Base-by-base conservation (phyloP, 495 filamentous ascomycete species). In the Lasiosphaeria miniovina region DNA sequence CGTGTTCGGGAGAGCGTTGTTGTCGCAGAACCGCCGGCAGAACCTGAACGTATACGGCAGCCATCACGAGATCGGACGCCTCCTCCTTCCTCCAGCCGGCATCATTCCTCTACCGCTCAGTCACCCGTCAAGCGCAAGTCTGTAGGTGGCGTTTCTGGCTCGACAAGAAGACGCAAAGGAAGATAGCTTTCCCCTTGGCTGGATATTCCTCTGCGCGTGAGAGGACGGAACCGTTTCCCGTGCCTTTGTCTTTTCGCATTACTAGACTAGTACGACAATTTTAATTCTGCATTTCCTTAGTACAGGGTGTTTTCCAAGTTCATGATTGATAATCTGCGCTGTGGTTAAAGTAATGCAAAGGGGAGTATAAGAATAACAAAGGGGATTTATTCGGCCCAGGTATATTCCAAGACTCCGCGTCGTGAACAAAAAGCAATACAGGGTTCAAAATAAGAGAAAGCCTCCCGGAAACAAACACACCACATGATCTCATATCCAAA, bases 41-140 rank as follows among this genome's bases (percentile, higher is more conserved):
- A 69, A 31, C 58, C 52, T 8, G 66, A 62, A n/a, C 65, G 51
- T 24, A 64, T 70, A 36, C 65, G 63, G 41, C 60, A 55, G 34
- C 34, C 57, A 3, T 63, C 63, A n/a, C 57, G 64, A 14, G 66
- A 68, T 11, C 52, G 41, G 10, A 57, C 68, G 24, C 65, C 68
- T 3, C 57, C 31, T 33, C 55, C 59, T 17, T 38, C 60, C 54
- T 35, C 63, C 14, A 72, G 69, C 60, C 72, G 71, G 52, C 53
- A 61, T 41, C 46, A 46, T 43, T 14, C 52, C 3, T 46, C 49
- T 49, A 36, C 52, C 2, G n/a, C 35, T 5, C 55, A 57, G 31
- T 59, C 68, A 46, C 58, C 68, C 8, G 15, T 52, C 4, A 72
- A 71, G 58, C 68, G 69, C 55, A 73, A 75, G 58, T 34, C 65